Conservation (phyloP, 2,329 filamentous ascomycete genomes). For the Neospermospora avenae region DNA sequence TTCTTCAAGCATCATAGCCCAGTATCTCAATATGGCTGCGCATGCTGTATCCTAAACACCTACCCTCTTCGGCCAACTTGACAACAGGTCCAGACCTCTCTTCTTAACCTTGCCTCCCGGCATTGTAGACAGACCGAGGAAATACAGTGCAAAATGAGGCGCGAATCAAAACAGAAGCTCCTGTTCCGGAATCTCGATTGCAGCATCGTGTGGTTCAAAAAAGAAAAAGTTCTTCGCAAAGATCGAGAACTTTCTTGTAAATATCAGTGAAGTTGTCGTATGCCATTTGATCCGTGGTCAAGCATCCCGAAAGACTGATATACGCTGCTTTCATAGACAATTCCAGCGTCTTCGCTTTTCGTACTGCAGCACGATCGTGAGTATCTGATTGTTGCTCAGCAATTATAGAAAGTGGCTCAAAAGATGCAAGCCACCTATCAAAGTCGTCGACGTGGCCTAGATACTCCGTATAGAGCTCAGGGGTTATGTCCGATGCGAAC, state of each 20-base stretch:
- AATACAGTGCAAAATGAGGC: slow-evolving; percentile 61
- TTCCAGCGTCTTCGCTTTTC: slow-evolving; percentile 1
- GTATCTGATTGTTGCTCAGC: background rate
- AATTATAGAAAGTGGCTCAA: background rate
- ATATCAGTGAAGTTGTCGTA: slow-evolving; percentile 2
- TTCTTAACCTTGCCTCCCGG: slow-evolving; percentile 50
- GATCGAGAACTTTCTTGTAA: background rate
- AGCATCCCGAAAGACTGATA: background rate
- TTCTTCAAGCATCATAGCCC: slow-evolving; percentile 20
- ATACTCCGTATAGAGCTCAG: background rate
- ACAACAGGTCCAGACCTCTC: slow-evolving; percentile 58
- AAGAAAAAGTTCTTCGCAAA: slow-evolving; percentile 9
- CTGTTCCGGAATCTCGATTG: background rate
- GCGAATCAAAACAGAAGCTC: slow-evolving; percentile 56
- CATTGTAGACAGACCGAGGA: slow-evolving; percentile 61
- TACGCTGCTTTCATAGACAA: slow-evolving; percentile 2
- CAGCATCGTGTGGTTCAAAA: background rate
- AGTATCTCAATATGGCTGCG: slow-evolving; percentile 9
- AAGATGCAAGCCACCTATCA: background rate
- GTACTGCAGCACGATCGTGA: background rate
- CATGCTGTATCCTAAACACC: slow-evolving; percentile 57
- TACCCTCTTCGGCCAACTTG: slow-evolving; percentile 56
- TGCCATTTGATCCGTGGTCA: background rate
- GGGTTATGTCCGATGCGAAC: background rate
- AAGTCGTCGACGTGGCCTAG: slow-evolving; percentile 1